Evolutionary conservation across 768 basidiomycete genomes (phyloP).

Genomic region (Agrocybe praecox): DNA sequence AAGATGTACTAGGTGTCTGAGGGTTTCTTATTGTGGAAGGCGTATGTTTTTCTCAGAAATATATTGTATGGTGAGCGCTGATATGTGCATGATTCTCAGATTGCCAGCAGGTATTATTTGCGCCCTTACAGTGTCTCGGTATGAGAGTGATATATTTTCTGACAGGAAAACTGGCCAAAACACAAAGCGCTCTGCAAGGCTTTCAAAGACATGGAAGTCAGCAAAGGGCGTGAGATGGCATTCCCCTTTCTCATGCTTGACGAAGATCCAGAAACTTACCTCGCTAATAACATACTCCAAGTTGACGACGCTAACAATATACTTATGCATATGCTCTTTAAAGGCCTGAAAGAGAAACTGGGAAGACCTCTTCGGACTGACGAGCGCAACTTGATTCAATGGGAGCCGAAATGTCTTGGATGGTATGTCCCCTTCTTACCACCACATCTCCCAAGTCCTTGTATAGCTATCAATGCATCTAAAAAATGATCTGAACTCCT

Average conservation of each 20-base stretch:
- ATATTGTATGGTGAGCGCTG: too few relatives aligned
- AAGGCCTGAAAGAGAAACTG: slow-evolving; percentile 11
- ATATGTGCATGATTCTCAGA: too few relatives aligned
- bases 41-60: slow-evolving; percentile 26
- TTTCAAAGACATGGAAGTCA: slow-evolving; percentile 22
- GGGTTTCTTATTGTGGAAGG: slow-evolving; percentile 32
- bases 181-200: slow-evolving; percentile 37
- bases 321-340: slow-evolving; percentile 10
- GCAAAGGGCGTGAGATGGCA: slow-evolving; percentile 5
- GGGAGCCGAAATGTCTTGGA: slow-evolving; percentile 30
- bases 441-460: too few relatives aligned
- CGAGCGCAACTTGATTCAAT: slow-evolving; percentile 27
- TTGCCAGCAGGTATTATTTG: slow-evolving; percentile 30
- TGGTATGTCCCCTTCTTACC: slow-evolving; percentile 24
- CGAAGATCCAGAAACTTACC: slow-evolving; percentile 10
- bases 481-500: background rate
- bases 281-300: slow-evolving; percentile 10
- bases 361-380: slow-evolving; percentile 14
- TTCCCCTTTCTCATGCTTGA: slow-evolving; percentile 14
- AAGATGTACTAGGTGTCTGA: slow-evolving; percentile 31
- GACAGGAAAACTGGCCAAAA: slow-evolving; percentile 28
- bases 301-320: slow-evolving; percentile 13
- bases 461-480: too few relatives aligned
- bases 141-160: background rate
- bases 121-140: background rate